A percentile compares a stretch with the other conserved stretches of the same genome.
These are phyloP conservation scores for Abelmoschus esculentus DNA, from an alignment of 345 rosid species.

Conservation along the genomic window DNA sequence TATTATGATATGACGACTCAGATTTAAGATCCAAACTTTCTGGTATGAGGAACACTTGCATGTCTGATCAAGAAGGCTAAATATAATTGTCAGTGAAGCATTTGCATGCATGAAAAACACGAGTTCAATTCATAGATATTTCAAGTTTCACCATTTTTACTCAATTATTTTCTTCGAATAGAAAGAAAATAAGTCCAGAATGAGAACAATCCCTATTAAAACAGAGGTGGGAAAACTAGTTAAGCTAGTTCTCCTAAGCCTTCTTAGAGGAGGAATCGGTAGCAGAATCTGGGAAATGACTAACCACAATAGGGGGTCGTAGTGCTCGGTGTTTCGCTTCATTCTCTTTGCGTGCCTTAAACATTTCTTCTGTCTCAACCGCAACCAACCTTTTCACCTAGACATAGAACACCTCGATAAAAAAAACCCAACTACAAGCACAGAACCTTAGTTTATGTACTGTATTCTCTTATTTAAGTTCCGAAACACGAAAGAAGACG, in stretches of 20 bases:
- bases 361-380: conserved; percentile 31
- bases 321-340: conserved; percentile 46
- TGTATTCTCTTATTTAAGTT: not conserved
- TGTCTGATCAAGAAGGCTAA: not conserved
- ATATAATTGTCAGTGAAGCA: not conserved
- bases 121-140: not conserved
- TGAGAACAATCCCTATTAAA: conserved; percentile 6
- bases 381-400: conserved; percentile 66
- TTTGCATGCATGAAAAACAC: not conserved
- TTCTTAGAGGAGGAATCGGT: conserved; percentile 33
- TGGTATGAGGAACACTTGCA: no score
- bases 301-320: conserved; percentile 47
- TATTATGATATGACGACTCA: no score
- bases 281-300: conserved; percentile 12
- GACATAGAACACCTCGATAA: not conserved
- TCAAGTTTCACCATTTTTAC: not conserved
- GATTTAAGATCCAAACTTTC: no score
- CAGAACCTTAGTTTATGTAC: not conserved
- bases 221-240: conserved; percentile 11
- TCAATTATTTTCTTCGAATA: not conserved
- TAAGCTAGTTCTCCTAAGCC: conserved; percentile 8
- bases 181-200: not conserved
- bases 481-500: not conserved
- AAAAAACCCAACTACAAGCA: not conserved
- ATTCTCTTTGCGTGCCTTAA: conserved; percentile 60